Conservation (phyloP, 305 asterid species). For the Striga hermonthica region DNA sequence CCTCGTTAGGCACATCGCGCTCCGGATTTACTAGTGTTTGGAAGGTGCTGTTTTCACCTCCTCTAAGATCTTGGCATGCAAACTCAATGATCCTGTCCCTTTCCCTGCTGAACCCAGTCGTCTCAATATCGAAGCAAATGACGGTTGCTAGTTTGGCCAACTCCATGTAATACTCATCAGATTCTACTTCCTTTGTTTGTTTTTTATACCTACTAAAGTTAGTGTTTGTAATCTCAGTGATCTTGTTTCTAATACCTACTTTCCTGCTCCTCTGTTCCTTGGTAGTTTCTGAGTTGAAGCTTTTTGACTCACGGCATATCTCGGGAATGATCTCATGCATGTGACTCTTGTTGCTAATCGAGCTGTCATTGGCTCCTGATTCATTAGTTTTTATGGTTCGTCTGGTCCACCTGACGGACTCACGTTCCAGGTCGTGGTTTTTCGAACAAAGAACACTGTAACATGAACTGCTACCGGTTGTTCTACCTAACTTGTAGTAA, state of each 20-base stretch:
- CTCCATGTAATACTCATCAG: conserved; percentile 47
- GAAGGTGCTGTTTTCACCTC: conserved; percentile 83
- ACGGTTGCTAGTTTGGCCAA: conserved; percentile 56
- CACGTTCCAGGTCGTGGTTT: conserved; percentile 57
- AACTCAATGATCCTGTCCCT: conserved; percentile 71
- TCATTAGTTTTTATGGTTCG: conserved; percentile 46
- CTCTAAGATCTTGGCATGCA: conserved; percentile 86
- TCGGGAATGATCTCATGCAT: conserved; percentile 42
- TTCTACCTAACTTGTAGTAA: conserved; percentile 43
- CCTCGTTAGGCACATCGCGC: conserved; percentile 51
- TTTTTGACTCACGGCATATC: conserved; percentile 28
- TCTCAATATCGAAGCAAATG: conserved; percentile 80
- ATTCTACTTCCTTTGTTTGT: conserved; percentile 40
- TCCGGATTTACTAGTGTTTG: conserved; percentile 87
- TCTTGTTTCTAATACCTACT: conserved; percentile 38
- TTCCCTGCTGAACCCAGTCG: conserved; percentile 73
- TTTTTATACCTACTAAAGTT: conserved; percentile 31
- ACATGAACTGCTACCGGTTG: conserved; percentile 35
- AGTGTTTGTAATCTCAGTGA: conserved; percentile 36
- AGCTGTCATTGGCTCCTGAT: conserved; percentile 42
- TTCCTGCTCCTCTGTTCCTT: conserved; percentile 38
- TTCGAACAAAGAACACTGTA: conserved; percentile 50
- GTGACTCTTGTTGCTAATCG: conserved; percentile 37
- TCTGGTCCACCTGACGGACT: conserved; percentile 53
- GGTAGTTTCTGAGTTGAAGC: conserved; percentile 33